Conservation (phyloP, 768 basidiomycete species). For the Lactarius deliciosus region DNA sequence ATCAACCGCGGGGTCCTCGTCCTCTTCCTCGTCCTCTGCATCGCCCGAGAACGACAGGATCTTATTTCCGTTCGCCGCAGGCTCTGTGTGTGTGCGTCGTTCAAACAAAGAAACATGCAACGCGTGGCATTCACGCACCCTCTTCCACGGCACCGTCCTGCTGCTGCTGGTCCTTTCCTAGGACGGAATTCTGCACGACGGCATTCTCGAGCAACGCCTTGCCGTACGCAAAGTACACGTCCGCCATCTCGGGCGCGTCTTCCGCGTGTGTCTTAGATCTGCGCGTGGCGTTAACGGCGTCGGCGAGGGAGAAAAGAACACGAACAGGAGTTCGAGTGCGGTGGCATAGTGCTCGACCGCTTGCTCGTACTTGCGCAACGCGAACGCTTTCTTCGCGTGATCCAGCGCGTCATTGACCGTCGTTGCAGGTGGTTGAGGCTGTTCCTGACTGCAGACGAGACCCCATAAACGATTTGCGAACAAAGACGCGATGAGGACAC, state of each 20-base stretch:
- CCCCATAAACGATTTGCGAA: not conserved
- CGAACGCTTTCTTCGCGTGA: slow-evolving; percentile 85
- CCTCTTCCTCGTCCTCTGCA: slow-evolving; percentile 60
- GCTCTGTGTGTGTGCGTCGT: slow-evolving; percentile 22
- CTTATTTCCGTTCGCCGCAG: slow-evolving; percentile 45
- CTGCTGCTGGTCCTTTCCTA: slow-evolving; percentile 76
- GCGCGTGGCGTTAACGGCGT: not conserved
- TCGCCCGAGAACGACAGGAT: slow-evolving; percentile 83
- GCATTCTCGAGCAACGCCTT: slow-evolving; percentile 93
- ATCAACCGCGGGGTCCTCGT: slow-evolving; percentile 58
- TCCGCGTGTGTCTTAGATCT: slow-evolving; percentile 74
- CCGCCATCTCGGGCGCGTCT: slow-evolving; percentile 78
- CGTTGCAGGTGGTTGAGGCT: slow-evolving; percentile 30
- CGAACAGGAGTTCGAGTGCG: slow-evolving; percentile 81
- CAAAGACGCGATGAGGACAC: slow-evolving; percentile 4
- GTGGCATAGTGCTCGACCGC: slow-evolving; percentile 82
- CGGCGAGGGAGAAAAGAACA: slow-evolving; percentile 28
- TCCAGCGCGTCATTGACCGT: slow-evolving; percentile 62
- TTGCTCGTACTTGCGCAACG: slow-evolving; percentile 81
- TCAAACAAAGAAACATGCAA: slow-evolving; percentile 26
- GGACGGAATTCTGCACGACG: slow-evolving; percentile 78
- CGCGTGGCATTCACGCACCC: slow-evolving; percentile 37
- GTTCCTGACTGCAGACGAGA: slow-evolving; percentile 5
- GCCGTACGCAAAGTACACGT: slow-evolving; percentile 88
- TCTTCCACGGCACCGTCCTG: slow-evolving; percentile 45